Conservation (phyloP, 768 basidiomycete genomes). For the Collybia mongolica region DNA sequence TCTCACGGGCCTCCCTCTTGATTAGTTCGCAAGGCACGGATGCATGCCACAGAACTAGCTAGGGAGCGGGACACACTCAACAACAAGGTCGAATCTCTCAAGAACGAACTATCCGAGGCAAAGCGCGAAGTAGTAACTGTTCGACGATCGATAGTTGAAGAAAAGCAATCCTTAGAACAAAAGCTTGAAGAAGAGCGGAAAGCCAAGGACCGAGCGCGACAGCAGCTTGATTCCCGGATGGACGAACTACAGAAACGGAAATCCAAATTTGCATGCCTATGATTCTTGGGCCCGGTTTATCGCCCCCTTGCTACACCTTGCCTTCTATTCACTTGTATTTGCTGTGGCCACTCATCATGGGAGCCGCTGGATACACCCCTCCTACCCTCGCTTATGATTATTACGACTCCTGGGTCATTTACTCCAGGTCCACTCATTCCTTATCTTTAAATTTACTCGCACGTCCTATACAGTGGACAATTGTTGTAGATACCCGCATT, state of each 20-base stretch:
- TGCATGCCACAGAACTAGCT: constrained; percentile 89
- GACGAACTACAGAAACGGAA: constrained; percentile 83
- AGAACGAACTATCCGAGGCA: constrained; percentile 72
- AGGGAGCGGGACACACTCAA: constrained; percentile 80
- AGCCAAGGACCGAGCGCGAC: constrained; percentile 85
- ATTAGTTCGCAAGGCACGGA: constrained; percentile 87
- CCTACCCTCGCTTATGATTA: constrained; percentile 23
- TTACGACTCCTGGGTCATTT: constrained; percentile 22
- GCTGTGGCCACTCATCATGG: constrained; percentile 11
- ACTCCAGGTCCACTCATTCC: constrained; percentile 27
- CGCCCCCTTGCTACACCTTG: constrained; percentile 8
- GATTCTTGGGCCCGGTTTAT: constrained; percentile 21
- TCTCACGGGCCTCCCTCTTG: constrained; percentile 5
- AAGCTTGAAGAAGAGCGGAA: constrained; percentile 83
- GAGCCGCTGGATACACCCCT: constrained; percentile 16
- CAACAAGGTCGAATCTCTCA: constrained; percentile 62
- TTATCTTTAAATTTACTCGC: constrained; percentile 28
- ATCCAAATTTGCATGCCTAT: constrained; percentile 91
- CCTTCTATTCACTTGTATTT: constrained; percentile 10
- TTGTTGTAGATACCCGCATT: constrained; percentile 45
- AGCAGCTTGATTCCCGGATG: constrained; percentile 85
- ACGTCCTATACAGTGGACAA: constrained; percentile 28
- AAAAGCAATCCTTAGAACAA: constrained; percentile 84
- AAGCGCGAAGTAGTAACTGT: constrained; percentile 78
- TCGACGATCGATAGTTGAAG: constrained; percentile 79